Conservation (phyloP, 768 basidiomycete genomes). For the Termitomyces sp. region DNA sequence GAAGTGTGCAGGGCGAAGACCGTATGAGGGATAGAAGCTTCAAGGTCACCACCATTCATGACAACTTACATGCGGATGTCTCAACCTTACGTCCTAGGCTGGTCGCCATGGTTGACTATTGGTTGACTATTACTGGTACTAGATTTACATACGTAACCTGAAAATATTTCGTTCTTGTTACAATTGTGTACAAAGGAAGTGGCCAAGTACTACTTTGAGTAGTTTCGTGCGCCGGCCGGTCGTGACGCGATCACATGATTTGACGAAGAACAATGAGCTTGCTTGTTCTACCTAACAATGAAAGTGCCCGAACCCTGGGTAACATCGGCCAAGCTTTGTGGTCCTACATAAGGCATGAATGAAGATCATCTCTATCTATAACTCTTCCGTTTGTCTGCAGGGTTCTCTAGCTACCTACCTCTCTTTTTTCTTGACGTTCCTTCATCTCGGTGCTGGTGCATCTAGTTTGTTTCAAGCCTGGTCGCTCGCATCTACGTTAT, state of each 20-base stretch:
- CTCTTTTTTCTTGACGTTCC: conserved; percentile 14
- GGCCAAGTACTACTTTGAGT: no score
- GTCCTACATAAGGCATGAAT: conserved; percentile 3
- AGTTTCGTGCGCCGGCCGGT: no score
- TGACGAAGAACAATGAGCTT: conserved; percentile 6
- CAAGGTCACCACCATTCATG: not conserved
- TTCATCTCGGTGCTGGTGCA: conserved; percentile 20
- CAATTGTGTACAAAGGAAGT: no score
- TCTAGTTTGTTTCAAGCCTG: conserved; percentile 13
- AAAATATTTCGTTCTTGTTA: no score
- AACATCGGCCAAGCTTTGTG: not conserved
- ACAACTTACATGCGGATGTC: no score
- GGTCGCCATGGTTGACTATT: conserved; percentile 1
- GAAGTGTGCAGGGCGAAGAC: not conserved
- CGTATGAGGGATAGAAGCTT: not conserved
- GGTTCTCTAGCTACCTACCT: conserved; percentile 3
- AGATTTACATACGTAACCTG: no score
- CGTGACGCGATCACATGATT: not conserved
- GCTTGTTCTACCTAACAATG: conserved; percentile 3
- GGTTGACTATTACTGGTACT: no score
- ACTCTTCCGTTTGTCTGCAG: not conserved
- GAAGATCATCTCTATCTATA: not conserved
- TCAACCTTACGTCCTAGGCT: no score
- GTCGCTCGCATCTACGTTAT: conserved; percentile 9
- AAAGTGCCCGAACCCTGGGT: not conserved